These are phyloP conservation scores for Cocos nucifera DNA, from an alignment of 176 grass and related monocot genomes.

Conservation along the genomic window DNA sequence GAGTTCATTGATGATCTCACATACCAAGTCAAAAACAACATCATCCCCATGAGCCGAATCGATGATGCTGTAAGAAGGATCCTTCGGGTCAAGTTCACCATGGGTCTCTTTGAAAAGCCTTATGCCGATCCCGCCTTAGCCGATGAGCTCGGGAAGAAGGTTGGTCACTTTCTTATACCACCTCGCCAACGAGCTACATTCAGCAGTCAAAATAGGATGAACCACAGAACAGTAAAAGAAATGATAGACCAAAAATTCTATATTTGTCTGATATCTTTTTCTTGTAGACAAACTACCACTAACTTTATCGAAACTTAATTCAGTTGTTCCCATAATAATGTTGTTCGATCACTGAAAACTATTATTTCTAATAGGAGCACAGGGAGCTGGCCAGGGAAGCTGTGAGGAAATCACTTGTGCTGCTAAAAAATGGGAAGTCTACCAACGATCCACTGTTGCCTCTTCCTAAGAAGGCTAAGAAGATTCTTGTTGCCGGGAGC, in stretches of 20 bases:
- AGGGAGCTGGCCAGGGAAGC: slow-evolving; percentile 56
- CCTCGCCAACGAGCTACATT: too few relatives aligned
- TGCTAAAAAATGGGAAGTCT: slow-evolving; percentile 67
- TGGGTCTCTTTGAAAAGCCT: slow-evolving; percentile 65
- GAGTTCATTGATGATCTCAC: slow-evolving; percentile 55
- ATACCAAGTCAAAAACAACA: slow-evolving; percentile 40
- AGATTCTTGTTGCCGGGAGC: slow-evolving; percentile 55
- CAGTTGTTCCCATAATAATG: too few relatives aligned
- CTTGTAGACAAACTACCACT: too few relatives aligned
- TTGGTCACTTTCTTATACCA: slow-evolving; percentile 3
- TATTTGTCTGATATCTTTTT: too few relatives aligned
- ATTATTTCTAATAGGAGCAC: slow-evolving; percentile 33
- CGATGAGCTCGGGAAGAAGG: slow-evolving; percentile 41
- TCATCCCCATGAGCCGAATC: slow-evolving; percentile 73
- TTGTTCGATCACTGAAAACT: too few relatives aligned
- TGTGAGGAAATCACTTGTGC: slow-evolving; percentile 60
- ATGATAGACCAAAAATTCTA: too few relatives aligned
- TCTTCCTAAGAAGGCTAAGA: slow-evolving; percentile 46
- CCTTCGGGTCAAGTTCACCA: slow-evolving; percentile 67
- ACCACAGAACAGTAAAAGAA: too few relatives aligned
- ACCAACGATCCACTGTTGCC: slow-evolving; percentile 23
- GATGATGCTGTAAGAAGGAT: slow-evolving; percentile 59
- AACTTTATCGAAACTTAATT: too few relatives aligned
- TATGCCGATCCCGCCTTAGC: slow-evolving; percentile 41
- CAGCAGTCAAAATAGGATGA: too few relatives aligned